These are phyloP conservation scores for Colletotrichum brevisporum DNA, from an alignment of 2,329 filamentous ascomycete species.

Conservation along the genomic window DNA sequence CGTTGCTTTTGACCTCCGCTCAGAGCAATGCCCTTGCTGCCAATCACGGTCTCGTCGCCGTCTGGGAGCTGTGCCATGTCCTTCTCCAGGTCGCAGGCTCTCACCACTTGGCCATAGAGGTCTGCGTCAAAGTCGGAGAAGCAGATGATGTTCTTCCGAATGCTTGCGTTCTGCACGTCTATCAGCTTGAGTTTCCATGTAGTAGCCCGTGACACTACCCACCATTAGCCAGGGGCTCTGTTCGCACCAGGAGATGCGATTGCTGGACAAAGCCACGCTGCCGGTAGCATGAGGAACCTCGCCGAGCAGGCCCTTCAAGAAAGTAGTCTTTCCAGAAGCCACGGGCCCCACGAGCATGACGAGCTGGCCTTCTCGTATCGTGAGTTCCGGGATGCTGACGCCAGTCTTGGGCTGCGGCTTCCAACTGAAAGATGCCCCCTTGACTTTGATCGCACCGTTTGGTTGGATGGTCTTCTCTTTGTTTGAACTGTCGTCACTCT, in stretches of 20 bases:
- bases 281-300: constrained; percentile 47
- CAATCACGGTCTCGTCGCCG: constrained; percentile 56
- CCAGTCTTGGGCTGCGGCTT: constrained; percentile 40
- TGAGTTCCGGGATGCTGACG: constrained; percentile 52
- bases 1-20: constrained; percentile 63
- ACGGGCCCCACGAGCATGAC: constrained; percentile 59
- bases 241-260: constrained; percentile 49
- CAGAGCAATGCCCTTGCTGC: constrained; percentile 60
- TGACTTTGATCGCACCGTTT: constrained; percentile 38
- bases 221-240: constrained; percentile 53
- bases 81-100: constrained; percentile 51
- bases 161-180: constrained; percentile 47
- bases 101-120: constrained; percentile 46
- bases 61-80: constrained; percentile 51
- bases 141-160: constrained; percentile 53
- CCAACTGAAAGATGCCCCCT: constrained; percentile 54
- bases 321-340: constrained; percentile 60
- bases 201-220: neutral
- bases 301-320: constrained; percentile 57
- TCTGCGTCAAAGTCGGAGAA: constrained; percentile 45
- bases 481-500: neutral
- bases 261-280: constrained; percentile 32
- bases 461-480: too few relatives aligned
- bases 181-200: neutral
- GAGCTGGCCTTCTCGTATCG: constrained; percentile 49